Base-by-base conservation (phyloP, 1,284 basidiomycete species). In the Marasmius tenuissimus region DNA sequence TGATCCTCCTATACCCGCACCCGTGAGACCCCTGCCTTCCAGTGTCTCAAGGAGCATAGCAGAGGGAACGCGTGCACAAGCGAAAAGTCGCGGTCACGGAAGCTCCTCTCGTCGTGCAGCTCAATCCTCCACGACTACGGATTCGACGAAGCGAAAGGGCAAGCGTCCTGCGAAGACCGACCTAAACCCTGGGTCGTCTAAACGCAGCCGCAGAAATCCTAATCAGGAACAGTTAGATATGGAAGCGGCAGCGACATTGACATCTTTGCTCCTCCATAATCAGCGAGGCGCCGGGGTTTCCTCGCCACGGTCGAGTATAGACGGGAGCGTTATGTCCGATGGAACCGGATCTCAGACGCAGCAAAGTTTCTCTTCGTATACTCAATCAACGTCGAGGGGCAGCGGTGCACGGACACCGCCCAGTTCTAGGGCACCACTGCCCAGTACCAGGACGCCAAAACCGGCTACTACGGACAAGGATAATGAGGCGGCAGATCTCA, bases 191-290 rank as follows among this genome's bases (percentile, higher is more conserved):
- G 56, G 52, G 57, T 45, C 57, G 55, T 60, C 69, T 68, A 51
- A 67, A 65, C 56, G 69, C 72, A 50, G 72, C 78, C 60, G 77
- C 38, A 54, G 20, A 14, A 37, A 34, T 10, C 14, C 34, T 37
- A 37, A 73, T 16, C 81, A 85, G 67, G 80, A 78, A 18, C 88
- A 88, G 64, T 81, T 87, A 58, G 89, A 92, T 72, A 88, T 91
- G 81, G 88, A 91, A 71, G 91, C 91, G 37, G 91, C 91, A 6
- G 88, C 87, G 22, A 90, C 91, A 8, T 76, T 93, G 63, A 92
- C 91, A 0, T 87, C 86, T 11, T 78, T 93, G 55, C 77, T 88
- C 57, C 79, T 87, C 59, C 81, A 87, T 60, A 82, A 88, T 66
- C 81, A 88, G 57, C 83, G 85, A 45, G 77, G 84, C 18, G 81